Conservation (phyloP, 1,284 basidiomycete species). For the Inonotus obliquus region DNA sequence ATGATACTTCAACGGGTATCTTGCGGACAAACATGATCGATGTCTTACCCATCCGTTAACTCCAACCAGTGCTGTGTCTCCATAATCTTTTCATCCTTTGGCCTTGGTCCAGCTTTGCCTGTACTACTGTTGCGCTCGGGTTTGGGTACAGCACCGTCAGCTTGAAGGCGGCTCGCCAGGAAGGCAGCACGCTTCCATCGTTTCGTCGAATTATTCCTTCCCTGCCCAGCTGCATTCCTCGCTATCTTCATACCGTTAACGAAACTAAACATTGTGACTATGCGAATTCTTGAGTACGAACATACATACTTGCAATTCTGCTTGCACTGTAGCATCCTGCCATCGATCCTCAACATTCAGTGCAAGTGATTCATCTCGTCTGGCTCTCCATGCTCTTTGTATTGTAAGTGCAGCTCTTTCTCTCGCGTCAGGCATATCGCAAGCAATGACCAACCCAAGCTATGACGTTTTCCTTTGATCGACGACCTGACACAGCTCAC, state of each 20-base stretch:
- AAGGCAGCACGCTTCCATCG: constrained; percentile 47
- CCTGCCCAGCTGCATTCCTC: constrained; percentile 37
- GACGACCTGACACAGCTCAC: too few relatives aligned
- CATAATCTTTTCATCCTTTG: constrained; percentile 40
- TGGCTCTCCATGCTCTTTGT: constrained; percentile 31
- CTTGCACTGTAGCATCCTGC: constrained; percentile 38
- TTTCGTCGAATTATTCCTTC: constrained; percentile 37
- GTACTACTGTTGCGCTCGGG: constrained; percentile 4
- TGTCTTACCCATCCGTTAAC: constrained; percentile 52
- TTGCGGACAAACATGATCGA: not conserved
- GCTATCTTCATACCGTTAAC: constrained; percentile 30
- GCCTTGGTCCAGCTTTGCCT: constrained; percentile 26
- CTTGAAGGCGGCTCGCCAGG: constrained; percentile 38
- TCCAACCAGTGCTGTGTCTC: constrained; percentile 65
- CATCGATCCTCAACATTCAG: constrained; percentile 37
- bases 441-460: too few relatives aligned
- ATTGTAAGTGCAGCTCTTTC: constrained; percentile 26
- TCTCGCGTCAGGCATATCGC: not conserved
- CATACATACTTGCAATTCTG: constrained; percentile 35
- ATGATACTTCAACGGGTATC: not conserved
- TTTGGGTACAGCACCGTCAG: constrained; percentile 37
- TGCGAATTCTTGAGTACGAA: not conserved
- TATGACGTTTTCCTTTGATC: not conserved
- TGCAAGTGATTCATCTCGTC: constrained; percentile 23
- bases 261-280: constrained; percentile 4